A percentile compares a stretch with the other conserved stretches of the same genome.
These are phyloP conservation scores for Dioscorea zingiberensis DNA, from an alignment of 106 monocot species.

Conservation along the genomic window DNA sequence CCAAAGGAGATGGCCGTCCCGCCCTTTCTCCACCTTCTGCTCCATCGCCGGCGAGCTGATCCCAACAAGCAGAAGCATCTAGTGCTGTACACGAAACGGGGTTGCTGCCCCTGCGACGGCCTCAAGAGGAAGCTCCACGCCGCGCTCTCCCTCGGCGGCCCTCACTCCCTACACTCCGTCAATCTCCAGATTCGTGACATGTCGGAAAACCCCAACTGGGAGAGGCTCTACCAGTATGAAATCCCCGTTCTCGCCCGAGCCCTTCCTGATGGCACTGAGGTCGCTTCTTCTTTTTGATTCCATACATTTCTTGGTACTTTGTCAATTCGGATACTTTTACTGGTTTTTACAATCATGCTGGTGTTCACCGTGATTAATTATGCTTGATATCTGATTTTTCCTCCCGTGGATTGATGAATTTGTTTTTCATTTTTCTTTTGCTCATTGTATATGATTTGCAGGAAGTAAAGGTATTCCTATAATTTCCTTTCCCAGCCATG, in stretches of 20 bases:
- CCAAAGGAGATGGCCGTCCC: not conserved
- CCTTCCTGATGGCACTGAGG: slow-evolving; percentile 83
- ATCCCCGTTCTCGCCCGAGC: slow-evolving; percentile 79
- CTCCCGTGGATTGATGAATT: no score
- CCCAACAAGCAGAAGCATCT: slow-evolving; percentile 23
- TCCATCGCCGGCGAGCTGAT: slow-evolving; percentile 6
- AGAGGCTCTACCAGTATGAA: slow-evolving; percentile 86
- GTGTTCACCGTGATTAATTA: no score
- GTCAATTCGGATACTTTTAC: no score
- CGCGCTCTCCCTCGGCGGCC: slow-evolving; percentile 59
- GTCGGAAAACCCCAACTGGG: slow-evolving; percentile 69
- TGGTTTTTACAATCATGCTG: no score
- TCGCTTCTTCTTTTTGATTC: not conserved
- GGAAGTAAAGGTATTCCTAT: no score
- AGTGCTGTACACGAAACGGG: slow-evolving; percentile 83
- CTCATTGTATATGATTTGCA: no score
- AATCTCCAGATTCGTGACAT: slow-evolving; percentile 85
- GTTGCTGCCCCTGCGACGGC: slow-evolving; percentile 96
- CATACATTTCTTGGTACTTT: no score
- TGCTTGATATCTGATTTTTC: no score
- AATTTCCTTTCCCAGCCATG: no score
- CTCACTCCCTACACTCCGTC: slow-evolving; percentile 50
- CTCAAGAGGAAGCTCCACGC: slow-evolving; percentile 92
- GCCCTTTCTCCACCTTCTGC: not conserved
- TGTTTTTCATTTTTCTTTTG: no score